A percentile compares a stretch with the other conserved stretches of the same genome.
Conservation (phyloP, 306 rosid species). For the Cucurbita argyrosperma region DNA sequence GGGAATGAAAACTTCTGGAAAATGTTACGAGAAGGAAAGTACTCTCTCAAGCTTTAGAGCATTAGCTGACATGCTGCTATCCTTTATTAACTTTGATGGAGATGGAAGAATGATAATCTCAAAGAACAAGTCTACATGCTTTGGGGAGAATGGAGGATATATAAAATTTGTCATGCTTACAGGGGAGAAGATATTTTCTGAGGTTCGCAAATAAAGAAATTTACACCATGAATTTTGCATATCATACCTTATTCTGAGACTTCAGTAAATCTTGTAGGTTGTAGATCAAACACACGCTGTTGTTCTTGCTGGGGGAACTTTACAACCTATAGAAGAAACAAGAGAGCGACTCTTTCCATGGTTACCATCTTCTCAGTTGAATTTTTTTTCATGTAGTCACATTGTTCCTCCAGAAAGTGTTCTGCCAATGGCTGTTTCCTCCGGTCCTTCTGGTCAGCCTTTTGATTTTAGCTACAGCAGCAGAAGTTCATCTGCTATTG, state of each 20-base stretch:
- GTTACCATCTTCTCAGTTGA: slow-evolving; percentile 45
- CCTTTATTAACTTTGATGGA: slow-evolving; percentile 60
- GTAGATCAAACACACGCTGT: slow-evolving; percentile 79
- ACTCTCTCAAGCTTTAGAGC: slow-evolving; percentile 69
- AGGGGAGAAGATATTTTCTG: slow-evolving; percentile 79
- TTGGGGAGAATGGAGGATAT: slow-evolving; percentile 43
- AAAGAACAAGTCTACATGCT: slow-evolving; percentile 27
- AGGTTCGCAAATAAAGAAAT: slow-evolving; percentile 38
- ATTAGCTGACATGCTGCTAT: slow-evolving; percentile 45
- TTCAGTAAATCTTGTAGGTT: slow-evolving; percentile 38
- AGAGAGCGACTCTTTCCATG: slow-evolving; percentile 80
- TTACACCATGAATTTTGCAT: background rate
- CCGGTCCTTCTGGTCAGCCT: slow-evolving; percentile 69
- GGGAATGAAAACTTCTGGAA: slow-evolving; percentile 8
- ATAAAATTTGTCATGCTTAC: slow-evolving; percentile 83
- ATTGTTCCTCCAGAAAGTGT: slow-evolving; percentile 78
- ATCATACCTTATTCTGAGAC: background rate
- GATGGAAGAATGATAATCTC: slow-evolving; percentile 84
- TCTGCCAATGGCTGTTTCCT: slow-evolving; percentile 70
- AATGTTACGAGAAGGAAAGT: slow-evolving; percentile 46
- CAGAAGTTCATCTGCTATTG: slow-evolving; percentile 54
- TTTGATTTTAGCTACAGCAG: slow-evolving; percentile 81
- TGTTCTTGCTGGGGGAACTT: slow-evolving; percentile 79
- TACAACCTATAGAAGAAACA: slow-evolving; percentile 88
- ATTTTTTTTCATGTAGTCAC: slow-evolving; percentile 80